These are phyloP conservation scores for Tolypocladium cylindrosporum DNA, from an alignment of 2,329 filamentous ascomycete genomes.

Conservation along the genomic window DNA sequence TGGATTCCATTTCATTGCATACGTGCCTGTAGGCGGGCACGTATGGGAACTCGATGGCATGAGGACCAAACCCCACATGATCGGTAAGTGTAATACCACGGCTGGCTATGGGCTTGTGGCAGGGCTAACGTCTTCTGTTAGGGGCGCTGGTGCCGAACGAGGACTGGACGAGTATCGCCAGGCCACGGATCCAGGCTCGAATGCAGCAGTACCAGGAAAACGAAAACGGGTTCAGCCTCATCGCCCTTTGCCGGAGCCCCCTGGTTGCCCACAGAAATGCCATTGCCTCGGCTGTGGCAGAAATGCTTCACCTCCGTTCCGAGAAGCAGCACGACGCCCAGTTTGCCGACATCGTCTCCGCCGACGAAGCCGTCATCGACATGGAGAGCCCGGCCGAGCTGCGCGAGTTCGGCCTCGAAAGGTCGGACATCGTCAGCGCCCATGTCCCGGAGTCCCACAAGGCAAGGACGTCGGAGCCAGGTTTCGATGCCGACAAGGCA, in stretches of 20 bases:
- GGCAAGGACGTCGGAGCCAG: conserved; percentile 5
- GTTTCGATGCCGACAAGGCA: conserved; percentile 13
- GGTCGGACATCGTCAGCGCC: conserved; percentile 12
- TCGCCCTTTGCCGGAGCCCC: conserved; percentile 64
- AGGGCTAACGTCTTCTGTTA: background rate
- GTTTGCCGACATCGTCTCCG: conserved; percentile 13
- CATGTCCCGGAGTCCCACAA: conserved; percentile 8
- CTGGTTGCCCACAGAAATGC: conserved; percentile 36
- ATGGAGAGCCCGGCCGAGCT: conserved; percentile 13
- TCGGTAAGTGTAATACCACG: conserved; percentile 15
- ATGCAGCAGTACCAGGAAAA: conserved; percentile 59
- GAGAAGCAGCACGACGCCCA: conserved; percentile 12
- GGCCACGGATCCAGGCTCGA: conserved; percentile 52
- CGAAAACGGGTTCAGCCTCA: conserved; percentile 64
- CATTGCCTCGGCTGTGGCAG: conserved; percentile 32
- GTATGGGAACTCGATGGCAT: conserved; percentile 89
- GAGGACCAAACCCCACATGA: conserved; percentile 50
- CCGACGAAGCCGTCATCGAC: conserved; percentile 12
- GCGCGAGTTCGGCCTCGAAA: conserved; percentile 18
- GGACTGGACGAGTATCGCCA: conserved; percentile 59
- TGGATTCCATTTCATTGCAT: conserved; percentile 82
- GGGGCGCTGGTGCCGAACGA: conserved; percentile 9
- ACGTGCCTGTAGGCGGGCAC: conserved; percentile 62
- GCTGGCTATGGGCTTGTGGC: background rate
- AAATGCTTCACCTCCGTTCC: conserved; percentile 25